Percentiles rank a stretch among this genome's conserved stretches.
phyloP scores from a whole-genome alignment of 2,329 filamentous ascomycete genomes.

The Colletotrichum godetiae region DNA sequence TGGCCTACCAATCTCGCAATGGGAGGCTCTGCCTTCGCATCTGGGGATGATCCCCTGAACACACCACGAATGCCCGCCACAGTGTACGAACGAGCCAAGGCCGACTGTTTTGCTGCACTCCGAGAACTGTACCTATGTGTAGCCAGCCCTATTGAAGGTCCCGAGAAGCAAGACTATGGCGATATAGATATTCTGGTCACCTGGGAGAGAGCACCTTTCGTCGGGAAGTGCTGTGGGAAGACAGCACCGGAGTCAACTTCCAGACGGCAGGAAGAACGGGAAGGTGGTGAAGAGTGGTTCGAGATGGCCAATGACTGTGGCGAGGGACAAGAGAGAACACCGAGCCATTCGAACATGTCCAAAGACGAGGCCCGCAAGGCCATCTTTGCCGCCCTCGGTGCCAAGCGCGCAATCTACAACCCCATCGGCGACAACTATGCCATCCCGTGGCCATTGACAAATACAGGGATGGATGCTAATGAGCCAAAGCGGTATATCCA shows the following conservation, averaged over 20 bases:
- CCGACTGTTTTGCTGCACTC: slow-evolving; percentile 58
- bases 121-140: slow-evolving; percentile 64
- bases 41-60: slow-evolving; percentile 56
- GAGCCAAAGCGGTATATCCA: slow-evolving; percentile 63
- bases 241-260: too few species aligned
- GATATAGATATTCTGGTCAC: slow-evolving; percentile 79
- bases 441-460: slow-evolving; percentile 61
- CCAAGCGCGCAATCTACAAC: slow-evolving; percentile 50
- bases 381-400: slow-evolving; percentile 52
- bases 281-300: not conserved
- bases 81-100: slow-evolving; percentile 66
- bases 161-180: slow-evolving; percentile 74
- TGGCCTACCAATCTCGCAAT: slow-evolving; percentile 53
- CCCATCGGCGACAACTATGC: slow-evolving; percentile 57
- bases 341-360: not conserved
- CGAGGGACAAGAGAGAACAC: not conserved
- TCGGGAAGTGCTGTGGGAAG: not conserved
- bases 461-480: not conserved
- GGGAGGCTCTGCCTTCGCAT: slow-evolving; percentile 73
- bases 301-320: not conserved
- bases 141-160: slow-evolving; percentile 73
- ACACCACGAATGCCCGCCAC: slow-evolving; percentile 74
- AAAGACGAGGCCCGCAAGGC: not conserved
- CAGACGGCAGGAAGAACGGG: not conserved
- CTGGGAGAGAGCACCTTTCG: slow-evolving; percentile 41